These are phyloP conservation scores for Fusarium sacchari DNA, from an alignment of 2,329 filamentous ascomycete genomes.

Conservation along the genomic window DNA sequence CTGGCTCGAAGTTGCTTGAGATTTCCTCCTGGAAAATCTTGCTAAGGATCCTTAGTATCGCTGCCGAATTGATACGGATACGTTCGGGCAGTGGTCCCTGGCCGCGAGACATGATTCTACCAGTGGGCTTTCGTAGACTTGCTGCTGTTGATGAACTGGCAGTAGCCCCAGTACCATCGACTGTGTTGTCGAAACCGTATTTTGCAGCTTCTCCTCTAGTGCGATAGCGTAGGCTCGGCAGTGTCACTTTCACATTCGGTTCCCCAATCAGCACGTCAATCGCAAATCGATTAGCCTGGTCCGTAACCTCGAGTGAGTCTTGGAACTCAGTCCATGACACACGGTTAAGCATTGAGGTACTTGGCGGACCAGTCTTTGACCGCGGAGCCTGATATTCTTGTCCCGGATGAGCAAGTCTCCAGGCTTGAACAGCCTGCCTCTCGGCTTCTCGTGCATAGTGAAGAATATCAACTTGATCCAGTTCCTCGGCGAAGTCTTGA, in stretches of 20 bases:
- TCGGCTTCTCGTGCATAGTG: neutral
- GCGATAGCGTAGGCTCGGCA: fast-evolving
- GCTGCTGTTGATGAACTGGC: neutral
- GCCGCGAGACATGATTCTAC: neutral
- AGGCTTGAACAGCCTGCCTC: neutral
- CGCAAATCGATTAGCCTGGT: neutral
- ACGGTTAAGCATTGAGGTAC: neutral
- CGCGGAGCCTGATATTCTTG: neutral
- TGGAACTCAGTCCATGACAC: neutral
- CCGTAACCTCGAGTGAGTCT: neutral
- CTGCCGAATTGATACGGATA: neutral
- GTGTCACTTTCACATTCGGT: fast-evolving
- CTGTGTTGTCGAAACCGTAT: neutral
- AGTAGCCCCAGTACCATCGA: fast-evolving
- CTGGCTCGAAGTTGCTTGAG: neutral
- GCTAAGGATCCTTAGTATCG: neutral
- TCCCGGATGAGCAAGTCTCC: neutral
- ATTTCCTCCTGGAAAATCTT: neutral
- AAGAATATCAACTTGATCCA: neutral
- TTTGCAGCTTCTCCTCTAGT: neutral
- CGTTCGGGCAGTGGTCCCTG: neutral
- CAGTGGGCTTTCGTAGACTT: neutral
- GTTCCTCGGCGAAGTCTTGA: neutral
- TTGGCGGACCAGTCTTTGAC: fast-evolving
- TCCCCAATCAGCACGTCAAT: neutral